These are phyloP conservation scores for Verticillium tricorpus DNA, from an alignment of 2,329 filamentous ascomycete genomes.

Conservation along the genomic window DNA sequence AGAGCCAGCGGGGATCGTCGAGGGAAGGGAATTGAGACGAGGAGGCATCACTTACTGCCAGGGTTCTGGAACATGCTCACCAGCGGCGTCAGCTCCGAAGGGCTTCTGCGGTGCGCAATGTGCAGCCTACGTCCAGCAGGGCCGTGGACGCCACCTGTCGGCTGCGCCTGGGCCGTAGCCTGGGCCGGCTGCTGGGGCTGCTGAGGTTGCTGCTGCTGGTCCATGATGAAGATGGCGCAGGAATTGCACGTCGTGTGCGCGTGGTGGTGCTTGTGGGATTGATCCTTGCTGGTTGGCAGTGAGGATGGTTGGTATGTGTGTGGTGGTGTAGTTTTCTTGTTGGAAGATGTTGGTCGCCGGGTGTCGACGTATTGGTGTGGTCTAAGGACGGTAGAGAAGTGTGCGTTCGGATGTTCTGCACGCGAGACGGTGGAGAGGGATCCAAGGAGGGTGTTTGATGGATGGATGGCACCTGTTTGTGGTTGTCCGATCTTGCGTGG, in stretches of 20 bases:
- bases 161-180: conserved; percentile 40
- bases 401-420: background rate
- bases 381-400: conserved; percentile 15
- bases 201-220: conserved; percentile 32
- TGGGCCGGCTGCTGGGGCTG: conserved; percentile 59
- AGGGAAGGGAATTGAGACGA: conserved; percentile 3
- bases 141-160: conserved; percentile 58
- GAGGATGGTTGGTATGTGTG: conserved; percentile 10
- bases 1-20: background rate
- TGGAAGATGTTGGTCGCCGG: conserved; percentile 11
- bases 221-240: conserved; percentile 51
- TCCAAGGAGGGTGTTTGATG: conserved; percentile 4
- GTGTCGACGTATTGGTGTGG: conserved; percentile 12
- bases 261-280: conserved; percentile 3
- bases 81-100: conserved; percentile 92
- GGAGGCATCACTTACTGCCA: conserved; percentile 50
- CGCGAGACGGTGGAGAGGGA: background rate
- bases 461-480: conserved; percentile 11
- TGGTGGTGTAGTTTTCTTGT: conserved; percentile 9
- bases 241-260: conserved; percentile 39
- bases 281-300: conserved; percentile 3
- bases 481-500: conserved; percentile 3
- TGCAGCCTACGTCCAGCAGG: conserved; percentile 86
- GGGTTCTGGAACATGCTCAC: conserved; percentile 83
- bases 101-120: conserved; percentile 94